Conservation (phyloP, 78 protist genomes). For the Mastigamoeba balamuthi region DNA sequence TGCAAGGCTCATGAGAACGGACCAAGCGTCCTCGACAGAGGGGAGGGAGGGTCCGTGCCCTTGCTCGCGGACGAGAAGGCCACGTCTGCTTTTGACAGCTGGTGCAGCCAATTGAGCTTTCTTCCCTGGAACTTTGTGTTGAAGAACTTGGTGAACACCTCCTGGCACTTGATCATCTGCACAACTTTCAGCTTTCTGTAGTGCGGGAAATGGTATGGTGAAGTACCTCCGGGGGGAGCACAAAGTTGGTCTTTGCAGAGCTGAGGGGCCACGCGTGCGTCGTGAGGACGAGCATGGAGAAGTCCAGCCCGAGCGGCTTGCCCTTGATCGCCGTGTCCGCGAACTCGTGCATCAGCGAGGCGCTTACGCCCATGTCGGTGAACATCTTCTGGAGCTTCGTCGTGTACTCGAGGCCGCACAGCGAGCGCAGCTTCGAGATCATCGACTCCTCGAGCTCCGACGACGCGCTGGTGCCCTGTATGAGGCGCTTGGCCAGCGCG, state of each 20-base stretch:
- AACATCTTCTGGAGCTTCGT: constrained; percentile 79
- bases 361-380: constrained; percentile 61
- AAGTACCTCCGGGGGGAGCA: constrained; percentile 24
- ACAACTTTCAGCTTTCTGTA: background rate
- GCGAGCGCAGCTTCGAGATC: constrained; percentile 53
- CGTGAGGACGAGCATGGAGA: constrained; percentile 50
- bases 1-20: too few relatives aligned
- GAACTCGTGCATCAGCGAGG: constrained; percentile 34
- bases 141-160: constrained; percentile 41
- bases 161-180: constrained; percentile 34
- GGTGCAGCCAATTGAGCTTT: constrained; percentile 71
- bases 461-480: constrained; percentile 37
- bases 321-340: constrained; percentile 6
- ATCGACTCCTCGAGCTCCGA: constrained; percentile 68
- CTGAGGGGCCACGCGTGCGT: constrained; percentile 76
- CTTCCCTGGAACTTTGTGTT: constrained; percentile 54
- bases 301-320: constrained; percentile 43
- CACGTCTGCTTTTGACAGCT: constrained; percentile 69
- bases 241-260: constrained; percentile 41
- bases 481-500: constrained; percentile 75
- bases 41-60: too few relatives aligned
- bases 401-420: constrained; percentile 77
- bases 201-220: background rate
- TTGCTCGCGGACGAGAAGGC: too few relatives aligned
- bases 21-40: too few relatives aligned